Base-by-base conservation (phyloP, 768 basidiomycete species). In the Pholiota molesta region DNA sequence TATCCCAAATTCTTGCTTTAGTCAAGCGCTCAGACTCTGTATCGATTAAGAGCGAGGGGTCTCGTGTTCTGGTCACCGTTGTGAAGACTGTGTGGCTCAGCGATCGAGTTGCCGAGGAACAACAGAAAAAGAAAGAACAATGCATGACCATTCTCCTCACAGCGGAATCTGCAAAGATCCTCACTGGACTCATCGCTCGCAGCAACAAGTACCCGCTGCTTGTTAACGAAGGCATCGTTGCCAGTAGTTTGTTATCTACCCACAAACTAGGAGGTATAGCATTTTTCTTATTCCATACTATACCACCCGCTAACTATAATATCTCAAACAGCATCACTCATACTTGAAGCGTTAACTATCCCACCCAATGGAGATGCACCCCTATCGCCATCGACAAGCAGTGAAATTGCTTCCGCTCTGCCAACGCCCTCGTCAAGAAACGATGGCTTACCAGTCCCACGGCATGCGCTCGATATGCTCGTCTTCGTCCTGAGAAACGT, bases 221-320 rank as follows among this genome's bases (percentile, higher is more conserved):
- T 33, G 84, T 97, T 57, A 97, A 95, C 66, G 97, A 99, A 73
- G 92, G 90, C 2, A 80, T 96, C 21, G 85, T 97, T 45, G 92
- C 92, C 4, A 75, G 97, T 62, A 92, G 89, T 44, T 72, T 98
- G 54, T 74, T 98, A 61, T 87, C 87, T 57, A 87, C 87, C 11
- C 83, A 86, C 42, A 79, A 79, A 28, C 74, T 78, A 52, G 92
- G 90, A 62, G 87, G 94, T 91, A 73, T 49, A 63, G n/a, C 55
- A 7, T 5, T 3, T 56, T 29, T 45, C 21, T 60, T 35, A 17
- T n/a, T n/a, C n/a, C 35, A 11, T 17, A 17, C 17, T 14, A 52
- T 35, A n/a, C 13, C 28, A 3, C 3, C 40, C 17, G 29, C n/a
- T 60, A 54, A 23, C 21, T 51, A 8, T 40, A 17, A 63, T 17